phyloP scores from a whole-genome alignment of 306 rosid species.

The Citrullus amarus region DNA sequence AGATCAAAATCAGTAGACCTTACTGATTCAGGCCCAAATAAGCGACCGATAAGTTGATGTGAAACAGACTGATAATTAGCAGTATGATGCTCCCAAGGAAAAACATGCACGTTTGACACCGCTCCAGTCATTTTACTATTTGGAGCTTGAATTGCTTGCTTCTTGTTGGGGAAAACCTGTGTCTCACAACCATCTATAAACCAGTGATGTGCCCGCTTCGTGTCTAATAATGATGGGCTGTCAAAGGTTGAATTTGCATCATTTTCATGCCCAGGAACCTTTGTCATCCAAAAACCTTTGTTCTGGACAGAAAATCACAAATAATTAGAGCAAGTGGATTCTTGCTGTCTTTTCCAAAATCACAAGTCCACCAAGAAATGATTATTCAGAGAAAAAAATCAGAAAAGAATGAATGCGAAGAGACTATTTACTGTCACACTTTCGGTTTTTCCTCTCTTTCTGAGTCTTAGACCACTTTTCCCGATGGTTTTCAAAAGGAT shows the following conservation, averaged over 20 bases:
- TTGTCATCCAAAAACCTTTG: conserved; percentile 58
- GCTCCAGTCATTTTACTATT: conserved; percentile 43
- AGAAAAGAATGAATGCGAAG: neutral
- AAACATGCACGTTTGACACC: conserved; percentile 34
- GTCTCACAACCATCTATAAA: conserved; percentile 51
- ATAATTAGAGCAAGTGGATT: neutral
- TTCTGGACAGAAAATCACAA: conserved; percentile 35
- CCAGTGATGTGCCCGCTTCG: conserved; percentile 70
- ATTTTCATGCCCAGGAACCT: conserved; percentile 37
- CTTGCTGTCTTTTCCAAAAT: neutral
- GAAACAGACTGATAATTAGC: conserved; percentile 43
- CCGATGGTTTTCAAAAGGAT: neutral
- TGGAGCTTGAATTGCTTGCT: conserved; percentile 49
- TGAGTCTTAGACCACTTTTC: neutral
- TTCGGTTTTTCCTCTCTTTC: neutral
- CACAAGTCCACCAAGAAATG: neutral
- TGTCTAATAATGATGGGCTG: conserved; percentile 46
- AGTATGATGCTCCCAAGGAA: conserved; percentile 58
- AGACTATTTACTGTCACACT: neutral
- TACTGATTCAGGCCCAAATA: conserved; percentile 49
- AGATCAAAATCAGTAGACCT: conserved; percentile 35
- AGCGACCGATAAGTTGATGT: conserved; percentile 38
- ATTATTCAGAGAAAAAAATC: neutral
- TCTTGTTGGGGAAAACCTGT: conserved; percentile 59
- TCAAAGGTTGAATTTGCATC: conserved; percentile 35